Percentiles rank a stretch among this genome's conserved stretches.
Conservation (phyloP, 768 basidiomycete species). For the Pleurotus tuber-regium region DNA sequence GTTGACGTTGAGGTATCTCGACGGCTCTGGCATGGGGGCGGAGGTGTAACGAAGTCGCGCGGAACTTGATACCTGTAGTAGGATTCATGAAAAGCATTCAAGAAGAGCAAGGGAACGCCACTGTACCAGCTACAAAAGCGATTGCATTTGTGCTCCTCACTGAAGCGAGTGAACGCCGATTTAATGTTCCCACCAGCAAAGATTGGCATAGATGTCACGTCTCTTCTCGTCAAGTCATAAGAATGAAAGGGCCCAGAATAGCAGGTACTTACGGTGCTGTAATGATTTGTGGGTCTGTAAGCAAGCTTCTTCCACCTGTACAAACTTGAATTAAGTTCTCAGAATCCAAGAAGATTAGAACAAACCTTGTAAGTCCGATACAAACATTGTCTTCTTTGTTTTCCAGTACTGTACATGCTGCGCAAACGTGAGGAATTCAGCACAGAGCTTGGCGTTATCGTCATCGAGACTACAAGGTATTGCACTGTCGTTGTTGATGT, state of each 20-base stretch:
- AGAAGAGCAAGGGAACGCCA: no score
- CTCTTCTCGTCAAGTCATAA: not conserved
- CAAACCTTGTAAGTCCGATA: slow-evolving; percentile 5
- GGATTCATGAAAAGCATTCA: no score
- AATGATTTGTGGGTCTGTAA: slow-evolving; percentile 8
- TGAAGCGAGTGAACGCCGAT: not conserved
- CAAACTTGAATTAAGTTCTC: not conserved
- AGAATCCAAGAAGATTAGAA: not conserved
- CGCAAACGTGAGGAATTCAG: not conserved
- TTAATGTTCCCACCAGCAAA: slow-evolving; percentile 5
- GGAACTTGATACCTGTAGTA: no score
- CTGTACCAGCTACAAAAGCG: slow-evolving; percentile 7
- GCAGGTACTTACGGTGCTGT: not conserved
- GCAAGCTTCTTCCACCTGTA: slow-evolving; percentile 6
- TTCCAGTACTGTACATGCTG: slow-evolving; percentile 2
- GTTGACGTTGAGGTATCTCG: no score
- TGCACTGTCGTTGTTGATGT: not conserved
- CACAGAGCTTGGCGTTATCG: not conserved
- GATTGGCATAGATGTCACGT: not conserved
- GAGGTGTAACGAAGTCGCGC: no score
- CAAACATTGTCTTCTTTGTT: not conserved
- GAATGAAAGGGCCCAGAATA: not conserved
- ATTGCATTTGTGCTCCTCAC: slow-evolving; percentile 1
- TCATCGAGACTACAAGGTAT: not conserved
- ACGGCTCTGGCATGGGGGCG: no score